phyloP scores from a whole-genome alignment of 768 basidiomycete species.

The Termitomyces sp. region DNA sequence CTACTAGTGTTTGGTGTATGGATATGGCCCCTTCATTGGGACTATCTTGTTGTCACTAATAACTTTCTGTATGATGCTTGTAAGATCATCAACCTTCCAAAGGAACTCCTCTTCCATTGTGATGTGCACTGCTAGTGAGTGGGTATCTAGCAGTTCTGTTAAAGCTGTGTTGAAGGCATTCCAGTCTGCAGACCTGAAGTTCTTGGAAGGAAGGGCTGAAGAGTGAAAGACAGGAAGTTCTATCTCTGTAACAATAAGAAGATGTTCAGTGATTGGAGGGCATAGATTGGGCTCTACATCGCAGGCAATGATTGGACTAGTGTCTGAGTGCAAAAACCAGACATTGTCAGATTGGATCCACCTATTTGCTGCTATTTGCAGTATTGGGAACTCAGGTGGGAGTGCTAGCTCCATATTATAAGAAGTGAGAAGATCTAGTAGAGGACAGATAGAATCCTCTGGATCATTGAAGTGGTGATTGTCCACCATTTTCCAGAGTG shows the following conservation, averaged over 20 bases:
- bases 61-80: too few species aligned
- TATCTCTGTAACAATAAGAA: slow-evolving; percentile 24
- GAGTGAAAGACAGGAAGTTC: too few species aligned
- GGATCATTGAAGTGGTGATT: slow-evolving; percentile 3
- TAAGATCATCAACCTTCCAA: too few species aligned
- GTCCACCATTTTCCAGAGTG: not conserved
- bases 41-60: too few species aligned
- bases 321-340: not conserved
- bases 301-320: not conserved
- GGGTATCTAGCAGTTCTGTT: too few species aligned
- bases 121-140: too few species aligned
- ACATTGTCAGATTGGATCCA: slow-evolving; percentile 1
- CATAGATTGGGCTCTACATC: not conserved
- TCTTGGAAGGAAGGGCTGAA: too few species aligned
- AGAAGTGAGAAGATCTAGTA: not conserved
- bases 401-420: slow-evolving; percentile 1
- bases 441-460: not conserved
- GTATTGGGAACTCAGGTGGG: not conserved
- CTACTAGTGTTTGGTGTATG: too few species aligned
- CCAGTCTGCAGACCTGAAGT: too few species aligned
- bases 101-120: too few species aligned
- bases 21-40: too few species aligned
- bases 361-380: not conserved
- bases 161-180: too few species aligned
- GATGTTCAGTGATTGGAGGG: slow-evolving; percentile 27